Percentiles rank a stretch among this genome's conserved stretches.
phyloP scores from a whole-genome alignment of 2,329 filamentous ascomycete species.

The Diaporthe citrichinensis region DNA sequence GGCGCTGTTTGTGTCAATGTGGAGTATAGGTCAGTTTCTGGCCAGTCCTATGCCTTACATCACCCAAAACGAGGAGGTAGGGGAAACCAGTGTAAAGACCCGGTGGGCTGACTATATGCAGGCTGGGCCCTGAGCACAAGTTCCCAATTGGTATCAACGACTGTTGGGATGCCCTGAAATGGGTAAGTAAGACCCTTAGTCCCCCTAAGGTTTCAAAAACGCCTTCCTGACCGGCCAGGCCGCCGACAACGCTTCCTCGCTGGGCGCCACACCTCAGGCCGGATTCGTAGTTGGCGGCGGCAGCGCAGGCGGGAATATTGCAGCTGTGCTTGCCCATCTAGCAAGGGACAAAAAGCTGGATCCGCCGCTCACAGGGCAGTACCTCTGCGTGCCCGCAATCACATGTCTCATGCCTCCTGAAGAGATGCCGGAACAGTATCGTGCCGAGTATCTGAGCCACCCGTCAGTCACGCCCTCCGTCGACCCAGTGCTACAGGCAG shows the following conservation, averaged over 20 bases:
- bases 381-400: constrained; percentile 58
- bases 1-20: constrained; percentile 59
- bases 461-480: constrained; percentile 44
- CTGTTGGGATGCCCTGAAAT: constrained; percentile 60
- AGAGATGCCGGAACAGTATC: constrained; percentile 46
- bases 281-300: constrained; percentile 65
- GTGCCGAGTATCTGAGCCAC: constrained; percentile 47
- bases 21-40: constrained; percentile 53
- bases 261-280: constrained; percentile 56
- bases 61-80: not conserved
- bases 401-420: constrained; percentile 44
- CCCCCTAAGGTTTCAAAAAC: not conserved
- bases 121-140: constrained; percentile 60
- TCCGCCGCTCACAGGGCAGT: constrained; percentile 61
- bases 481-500: constrained; percentile 44
- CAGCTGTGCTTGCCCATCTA: constrained; percentile 55
- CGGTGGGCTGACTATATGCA: not conserved
- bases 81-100: not conserved
- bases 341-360: constrained; percentile 56
- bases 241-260: constrained; percentile 53
- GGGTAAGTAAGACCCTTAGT: constrained; percentile 48
- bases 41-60: too few relatives aligned
- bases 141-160: constrained; percentile 61
- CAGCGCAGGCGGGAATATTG: constrained; percentile 60
- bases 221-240: constrained; percentile 39